Conservation (phyloP, 495 filamentous ascomycete species). For the Podospora comata region DNA sequence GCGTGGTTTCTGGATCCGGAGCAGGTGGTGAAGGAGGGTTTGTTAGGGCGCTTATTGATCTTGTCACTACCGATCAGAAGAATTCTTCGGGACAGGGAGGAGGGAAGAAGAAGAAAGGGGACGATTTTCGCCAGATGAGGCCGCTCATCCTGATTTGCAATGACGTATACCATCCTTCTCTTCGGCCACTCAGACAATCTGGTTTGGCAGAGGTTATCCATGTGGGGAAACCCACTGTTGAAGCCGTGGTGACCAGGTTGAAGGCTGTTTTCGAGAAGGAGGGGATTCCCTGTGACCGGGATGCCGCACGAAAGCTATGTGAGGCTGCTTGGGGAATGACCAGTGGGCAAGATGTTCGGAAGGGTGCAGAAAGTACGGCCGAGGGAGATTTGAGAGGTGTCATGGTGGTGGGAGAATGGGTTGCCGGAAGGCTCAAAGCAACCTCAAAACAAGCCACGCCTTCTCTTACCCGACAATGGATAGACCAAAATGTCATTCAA, state of each 20-base stretch:
- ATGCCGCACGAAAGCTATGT: slow-evolving; percentile 83
- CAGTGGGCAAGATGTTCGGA: slow-evolving; percentile 52
- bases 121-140: slow-evolving; percentile 79
- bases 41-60: slow-evolving; percentile 88
- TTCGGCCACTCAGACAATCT: slow-evolving; percentile 78
- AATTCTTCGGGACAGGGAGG: slow-evolving; percentile 54
- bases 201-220: slow-evolving; percentile 86
- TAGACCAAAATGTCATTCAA: slow-evolving; percentile 72
- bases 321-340: slow-evolving; percentile 90
- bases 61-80: slow-evolving; percentile 80
- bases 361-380: slow-evolving; percentile 59
- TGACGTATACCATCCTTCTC: slow-evolving; percentile 89
- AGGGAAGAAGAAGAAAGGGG: slow-evolving; percentile 58
- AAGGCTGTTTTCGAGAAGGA: slow-evolving; percentile 82
- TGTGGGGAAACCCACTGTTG: slow-evolving; percentile 80
- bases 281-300: slow-evolving; percentile 77
- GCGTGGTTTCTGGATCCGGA: slow-evolving; percentile 76
- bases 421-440: slow-evolving; percentile 73
- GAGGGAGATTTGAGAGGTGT: slow-evolving; percentile 91
- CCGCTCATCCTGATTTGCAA: slow-evolving; percentile 95
- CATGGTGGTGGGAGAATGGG: slow-evolving; percentile 94
- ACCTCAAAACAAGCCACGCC: slow-evolving; percentile 33
- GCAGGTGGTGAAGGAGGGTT: slow-evolving; percentile 76
- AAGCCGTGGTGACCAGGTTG: slow-evolving; percentile 78
- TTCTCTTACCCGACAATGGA: slow-evolving; percentile 72